A percentile compares a stretch with the other conserved stretches of the same genome.
Evolutionary conservation across 805 yeast genomes (phyloP).

Genomic region (Yarrowia hollandica): DNA sequence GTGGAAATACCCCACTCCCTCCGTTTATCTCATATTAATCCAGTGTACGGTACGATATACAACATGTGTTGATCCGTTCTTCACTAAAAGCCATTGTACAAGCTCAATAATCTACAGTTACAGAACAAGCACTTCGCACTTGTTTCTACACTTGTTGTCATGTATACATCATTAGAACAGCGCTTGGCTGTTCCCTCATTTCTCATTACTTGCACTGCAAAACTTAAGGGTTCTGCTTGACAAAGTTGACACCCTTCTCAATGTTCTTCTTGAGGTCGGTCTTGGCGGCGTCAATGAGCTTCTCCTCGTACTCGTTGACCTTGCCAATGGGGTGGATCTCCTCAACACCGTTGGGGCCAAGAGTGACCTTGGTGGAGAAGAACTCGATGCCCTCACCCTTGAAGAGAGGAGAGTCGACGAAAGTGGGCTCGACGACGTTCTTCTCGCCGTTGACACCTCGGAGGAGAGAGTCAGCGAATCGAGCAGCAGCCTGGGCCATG

Average conservation of each 20-base stretch:
- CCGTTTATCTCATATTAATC: too few species aligned
- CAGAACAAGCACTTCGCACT: too few species aligned
- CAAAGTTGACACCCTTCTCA: conserved; percentile 51
- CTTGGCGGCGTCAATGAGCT: conserved; percentile 76
- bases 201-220: neutral
- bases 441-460: conserved; percentile 47
- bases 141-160: neutral
- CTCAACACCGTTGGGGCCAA: conserved; percentile 88
- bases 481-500: conserved; percentile 92
- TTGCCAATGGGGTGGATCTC: conserved; percentile 78
- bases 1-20: too few species aligned
- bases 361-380: conserved; percentile 92
- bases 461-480: conserved; percentile 64
- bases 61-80: too few species aligned
- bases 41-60: too few species aligned
- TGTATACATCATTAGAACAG: neutral
- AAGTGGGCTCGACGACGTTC: conserved; percentile 51
- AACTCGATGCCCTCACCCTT: conserved; percentile 89
- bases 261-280: conserved; percentile 86
- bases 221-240: conserved; percentile 30
- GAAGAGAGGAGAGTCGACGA: conserved; percentile 71
- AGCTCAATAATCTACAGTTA: too few species aligned
- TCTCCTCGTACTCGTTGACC: conserved; percentile 77
- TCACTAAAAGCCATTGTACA: too few species aligned
- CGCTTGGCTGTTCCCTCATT: too few species aligned